Percentiles rank a stretch among this genome's conserved stretches.
Conservation (phyloP, 1,139 yeast species). For the Zhuliangozyma parablackwelliae region DNA sequence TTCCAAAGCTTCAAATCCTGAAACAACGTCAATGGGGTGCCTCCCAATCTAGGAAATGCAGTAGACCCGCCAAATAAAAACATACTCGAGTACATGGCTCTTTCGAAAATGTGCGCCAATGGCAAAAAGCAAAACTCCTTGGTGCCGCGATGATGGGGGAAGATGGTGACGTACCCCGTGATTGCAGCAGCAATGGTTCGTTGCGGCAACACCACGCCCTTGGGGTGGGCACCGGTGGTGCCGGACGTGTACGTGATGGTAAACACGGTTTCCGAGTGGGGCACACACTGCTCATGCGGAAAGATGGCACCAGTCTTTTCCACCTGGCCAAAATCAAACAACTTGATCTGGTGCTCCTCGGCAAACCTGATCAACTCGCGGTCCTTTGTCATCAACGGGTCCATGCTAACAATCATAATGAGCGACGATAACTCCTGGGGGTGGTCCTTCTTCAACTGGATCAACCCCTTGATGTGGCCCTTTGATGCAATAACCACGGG, state of each 20-base stretch:
- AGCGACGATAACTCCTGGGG: constrained; percentile 24
- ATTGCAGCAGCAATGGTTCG: constrained; percentile 23
- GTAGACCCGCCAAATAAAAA: constrained; percentile 32
- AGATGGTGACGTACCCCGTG: constrained; percentile 8
- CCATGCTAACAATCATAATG: constrained; percentile 34
- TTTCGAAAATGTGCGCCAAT: constrained; percentile 39
- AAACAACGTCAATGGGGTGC: constrained; percentile 42
- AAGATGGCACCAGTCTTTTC: constrained; percentile 23
- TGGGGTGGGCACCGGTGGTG: constrained; percentile 39
- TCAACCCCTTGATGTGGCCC: constrained; percentile 23
- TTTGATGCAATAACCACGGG: constrained; percentile 33
- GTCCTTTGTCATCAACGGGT: constrained; percentile 21
- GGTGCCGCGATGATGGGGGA: constrained; percentile 10
- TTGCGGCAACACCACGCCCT: constrained; percentile 36
- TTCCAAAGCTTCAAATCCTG: constrained; percentile 54
- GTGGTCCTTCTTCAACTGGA: constrained; percentile 22
- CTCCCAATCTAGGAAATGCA: constrained; percentile 43
- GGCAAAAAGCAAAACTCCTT: constrained; percentile 26
- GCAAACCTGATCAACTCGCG: constrained; percentile 17
- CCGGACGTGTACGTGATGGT: constrained; percentile 43
- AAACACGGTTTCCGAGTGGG: constrained; percentile 26
- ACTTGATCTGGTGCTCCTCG: constrained; percentile 17
- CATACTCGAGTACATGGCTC: constrained; percentile 28
- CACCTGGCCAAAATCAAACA: constrained; percentile 31
- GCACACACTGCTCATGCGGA: constrained; percentile 21